Evolutionary conservation across 2,329 filamentous ascomycete species (phyloP).

Genomic region (Alternaria consortialis): DNA sequence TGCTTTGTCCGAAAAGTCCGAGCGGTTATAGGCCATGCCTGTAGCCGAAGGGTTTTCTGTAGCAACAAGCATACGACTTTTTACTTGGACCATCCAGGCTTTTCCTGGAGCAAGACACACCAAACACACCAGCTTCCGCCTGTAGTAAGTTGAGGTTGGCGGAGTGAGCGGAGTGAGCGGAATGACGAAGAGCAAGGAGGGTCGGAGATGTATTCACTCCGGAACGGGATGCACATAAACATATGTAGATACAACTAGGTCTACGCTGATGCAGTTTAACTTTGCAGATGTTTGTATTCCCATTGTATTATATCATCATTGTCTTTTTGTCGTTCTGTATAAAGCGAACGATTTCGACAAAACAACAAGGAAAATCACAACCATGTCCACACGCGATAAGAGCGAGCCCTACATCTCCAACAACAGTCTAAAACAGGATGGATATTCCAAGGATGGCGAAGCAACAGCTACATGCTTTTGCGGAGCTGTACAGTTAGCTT

Average conservation of each 20-base stretch:
- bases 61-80: too few relatives aligned
- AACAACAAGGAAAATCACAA: not conserved
- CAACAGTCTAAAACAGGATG: not conserved
- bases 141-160: not conserved
- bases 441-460: slow-evolving; percentile 22
- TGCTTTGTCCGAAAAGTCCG: too few relatives aligned
- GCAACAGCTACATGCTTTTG: slow-evolving; percentile 47
- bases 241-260: not conserved
- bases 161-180: not conserved
- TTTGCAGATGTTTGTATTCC: not conserved
- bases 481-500: slow-evolving; percentile 39
- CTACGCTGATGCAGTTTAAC: not conserved
- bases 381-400: not conserved
- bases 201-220: not conserved
- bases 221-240: not conserved
- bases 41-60: too few relatives aligned
- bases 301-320: not conserved
- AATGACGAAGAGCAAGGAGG: not conserved
- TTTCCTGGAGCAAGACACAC: too few relatives aligned
- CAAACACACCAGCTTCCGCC: not conserved
- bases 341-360: not conserved
- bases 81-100: too few relatives aligned
- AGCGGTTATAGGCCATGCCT: too few relatives aligned
- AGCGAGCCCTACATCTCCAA: not conserved
- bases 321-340: not conserved